Conservation (phyloP, 768 basidiomycete species). For the Leccinum sublutescens region DNA sequence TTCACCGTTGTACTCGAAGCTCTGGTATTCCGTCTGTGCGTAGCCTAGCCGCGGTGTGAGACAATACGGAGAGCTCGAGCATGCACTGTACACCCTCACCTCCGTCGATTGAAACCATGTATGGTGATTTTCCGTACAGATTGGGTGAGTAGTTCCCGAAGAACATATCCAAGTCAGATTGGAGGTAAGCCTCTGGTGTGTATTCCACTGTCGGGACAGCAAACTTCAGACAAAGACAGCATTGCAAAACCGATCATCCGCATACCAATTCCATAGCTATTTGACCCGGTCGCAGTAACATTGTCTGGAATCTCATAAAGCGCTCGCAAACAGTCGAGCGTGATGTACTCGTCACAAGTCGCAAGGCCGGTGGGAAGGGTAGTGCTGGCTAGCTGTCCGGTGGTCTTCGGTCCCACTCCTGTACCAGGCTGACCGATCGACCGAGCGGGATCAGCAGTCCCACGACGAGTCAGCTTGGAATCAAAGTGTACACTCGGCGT, state of each 20-base stretch:
- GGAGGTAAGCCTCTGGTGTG: constrained; percentile 32
- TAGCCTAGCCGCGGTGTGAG: constrained; percentile 5
- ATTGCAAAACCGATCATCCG: background rate
- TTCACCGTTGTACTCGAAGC: constrained; percentile 29
- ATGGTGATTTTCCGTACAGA: constrained; percentile 24
- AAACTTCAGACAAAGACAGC: background rate
- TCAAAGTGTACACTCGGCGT: constrained; percentile 36
- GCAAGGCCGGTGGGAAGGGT: constrained; percentile 10
- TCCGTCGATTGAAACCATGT: constrained; percentile 33
- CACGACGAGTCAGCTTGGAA: constrained; percentile 19
- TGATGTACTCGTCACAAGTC: constrained; percentile 29
- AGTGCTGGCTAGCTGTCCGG: constrained; percentile 7
- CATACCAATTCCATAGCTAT: constrained; percentile 17
- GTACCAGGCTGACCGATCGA: background rate
- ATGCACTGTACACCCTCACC: constrained; percentile 12
- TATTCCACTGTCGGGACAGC: constrained; percentile 28
- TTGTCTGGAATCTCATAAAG: constrained; percentile 25
- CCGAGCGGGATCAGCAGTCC: background rate
- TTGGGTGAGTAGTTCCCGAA: constrained; percentile 26
- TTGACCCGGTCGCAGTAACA: constrained; percentile 11
- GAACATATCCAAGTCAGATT: constrained; percentile 31
- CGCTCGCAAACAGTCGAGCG: constrained; percentile 30
- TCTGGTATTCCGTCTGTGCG: background rate
- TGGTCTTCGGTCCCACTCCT: constrained; percentile 21
- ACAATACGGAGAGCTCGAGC: background rate